These are phyloP conservation scores for Arachnopeziza araneosa DNA, from an alignment of 2,329 filamentous ascomycete species.

Conservation along the genomic window DNA sequence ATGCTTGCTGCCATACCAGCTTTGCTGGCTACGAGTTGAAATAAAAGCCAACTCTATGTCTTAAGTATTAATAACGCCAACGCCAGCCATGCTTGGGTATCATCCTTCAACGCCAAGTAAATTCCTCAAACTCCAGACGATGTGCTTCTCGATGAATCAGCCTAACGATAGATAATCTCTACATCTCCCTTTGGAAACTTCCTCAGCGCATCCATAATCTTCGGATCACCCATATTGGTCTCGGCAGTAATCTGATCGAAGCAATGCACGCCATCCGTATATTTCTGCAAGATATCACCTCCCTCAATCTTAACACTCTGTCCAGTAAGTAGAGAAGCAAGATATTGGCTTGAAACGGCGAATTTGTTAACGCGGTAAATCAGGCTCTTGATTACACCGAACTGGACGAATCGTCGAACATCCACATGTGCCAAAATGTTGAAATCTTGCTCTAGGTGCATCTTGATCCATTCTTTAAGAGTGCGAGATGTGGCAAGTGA, in stretches of 20 bases:
- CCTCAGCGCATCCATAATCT: conserved; percentile 64
- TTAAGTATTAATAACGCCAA: too few species aligned
- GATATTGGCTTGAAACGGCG: conserved; percentile 62
- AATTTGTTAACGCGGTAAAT: conserved; percentile 92
- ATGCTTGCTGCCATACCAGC: too few species aligned
- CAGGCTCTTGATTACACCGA: conserved; percentile 92
- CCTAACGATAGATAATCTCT: conserved; percentile 34
- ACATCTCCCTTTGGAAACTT: conserved; percentile 38
- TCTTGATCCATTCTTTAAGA: conserved; percentile 80
- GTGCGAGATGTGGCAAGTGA: conserved; percentile 76
- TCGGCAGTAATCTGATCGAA: conserved; percentile 82
- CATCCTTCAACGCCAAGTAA: not conserved
- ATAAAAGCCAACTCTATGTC: too few species aligned
- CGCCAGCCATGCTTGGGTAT: not conserved
- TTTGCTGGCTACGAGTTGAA: too few species aligned
- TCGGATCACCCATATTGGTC: conserved; percentile 61
- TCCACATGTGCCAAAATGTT: conserved; percentile 72
- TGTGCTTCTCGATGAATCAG: not conserved
- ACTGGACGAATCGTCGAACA: conserved; percentile 86
- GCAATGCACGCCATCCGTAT: conserved; percentile 68
- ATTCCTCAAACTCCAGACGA: not conserved
- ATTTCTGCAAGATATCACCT: conserved; percentile 52
- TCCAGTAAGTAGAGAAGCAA: conserved; percentile 36
- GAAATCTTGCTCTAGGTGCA: conserved; percentile 61
- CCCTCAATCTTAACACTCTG: conserved; percentile 27